A percentile compares a stretch with the other conserved stretches of the same genome.
These are phyloP conservation scores for Pilatotrama ljubarskyi DNA, from an alignment of 768 basidiomycete species.

Conservation along the genomic window DNA sequence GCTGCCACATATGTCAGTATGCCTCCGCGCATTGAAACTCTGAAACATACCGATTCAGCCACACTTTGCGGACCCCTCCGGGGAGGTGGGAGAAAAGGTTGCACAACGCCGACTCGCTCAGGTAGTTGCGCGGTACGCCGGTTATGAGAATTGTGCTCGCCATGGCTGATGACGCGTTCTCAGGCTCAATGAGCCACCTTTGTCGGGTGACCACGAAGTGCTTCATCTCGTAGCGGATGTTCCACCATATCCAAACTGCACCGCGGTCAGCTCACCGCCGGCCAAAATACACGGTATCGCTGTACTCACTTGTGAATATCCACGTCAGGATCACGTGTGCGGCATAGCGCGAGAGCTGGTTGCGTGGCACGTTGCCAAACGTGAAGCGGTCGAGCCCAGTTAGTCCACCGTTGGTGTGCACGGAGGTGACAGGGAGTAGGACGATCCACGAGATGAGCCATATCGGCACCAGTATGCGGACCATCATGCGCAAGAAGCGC, in stretches of 20 bases:
- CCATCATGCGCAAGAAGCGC: slow-evolving; percentile 84
- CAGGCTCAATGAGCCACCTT: slow-evolving; percentile 71
- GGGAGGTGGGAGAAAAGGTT: slow-evolving; percentile 81
- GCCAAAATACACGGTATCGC: too few relatives aligned
- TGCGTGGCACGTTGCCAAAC: slow-evolving; percentile 70
- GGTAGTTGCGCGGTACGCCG: slow-evolving; percentile 78
- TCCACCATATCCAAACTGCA: slow-evolving; percentile 82
- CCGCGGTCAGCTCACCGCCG: not conserved
- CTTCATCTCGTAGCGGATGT: slow-evolving; percentile 76
- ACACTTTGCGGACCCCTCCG: slow-evolving; percentile 87
- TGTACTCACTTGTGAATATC: slow-evolving; percentile 68
- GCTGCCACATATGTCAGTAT: slow-evolving; percentile 35
- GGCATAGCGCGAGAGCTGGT: slow-evolving; percentile 60
- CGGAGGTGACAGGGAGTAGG: slow-evolving; percentile 73
- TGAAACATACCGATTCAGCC: slow-evolving; percentile 77
- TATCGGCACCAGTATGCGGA: slow-evolving; percentile 81
- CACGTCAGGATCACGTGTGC: slow-evolving; percentile 80
- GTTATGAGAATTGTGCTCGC: slow-evolving; percentile 91
- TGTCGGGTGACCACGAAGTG: slow-evolving; percentile 83
- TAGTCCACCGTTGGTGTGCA: slow-evolving; percentile 48
- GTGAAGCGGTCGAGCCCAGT: slow-evolving; percentile 69
- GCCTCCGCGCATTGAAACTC: too few relatives aligned
- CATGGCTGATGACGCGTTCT: slow-evolving; percentile 76
- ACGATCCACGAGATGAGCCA: slow-evolving; percentile 90
- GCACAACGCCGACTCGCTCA: slow-evolving; percentile 66